Base-by-base conservation (phyloP, 495 filamentous ascomycete species). In the Rhypophila decipiens region DNA sequence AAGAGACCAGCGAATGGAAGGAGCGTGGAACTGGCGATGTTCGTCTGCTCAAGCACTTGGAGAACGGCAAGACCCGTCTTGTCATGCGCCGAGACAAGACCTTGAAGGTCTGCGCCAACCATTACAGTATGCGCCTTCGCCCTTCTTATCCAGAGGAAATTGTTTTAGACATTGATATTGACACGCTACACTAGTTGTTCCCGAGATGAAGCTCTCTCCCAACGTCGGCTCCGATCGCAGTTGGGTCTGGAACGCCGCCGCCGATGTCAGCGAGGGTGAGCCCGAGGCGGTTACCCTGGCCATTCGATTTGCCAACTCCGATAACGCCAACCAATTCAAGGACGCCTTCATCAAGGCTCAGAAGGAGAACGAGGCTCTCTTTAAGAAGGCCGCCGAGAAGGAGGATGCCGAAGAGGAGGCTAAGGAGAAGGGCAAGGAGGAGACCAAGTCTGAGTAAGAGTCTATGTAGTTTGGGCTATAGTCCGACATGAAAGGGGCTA, bases 21-120 rank as follows among this genome's bases (percentile, higher is more conserved):
- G 94, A 99, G 79, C 86, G 94, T 63, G 94, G 94, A 43, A 97
- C 93, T 46, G 94, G 94, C 57, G 90, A 96, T 60, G 90, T 99
- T 50, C 80, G 90, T 61, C 73, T 99, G 61, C 75, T 99, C 61
- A 99, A 96, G 81, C 94, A 99, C 74, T 86, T 86, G 78, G 93
- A 97, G 73, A 97, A 95, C 68, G 83, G 84, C 66, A 99, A 97
- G 85, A 96, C 89, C 45, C 81, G 94, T 50, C 76, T 99, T 53
- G 93, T 99, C 58, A 99, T 99, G 94, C 84, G 94, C 69, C 78
- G 94, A 63, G 94, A 99, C 73, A 96, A 96, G 85, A 97, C 94
- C 54, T 81, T 96, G 72, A 99, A 99, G 77, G 93, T 97, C 70
- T 99, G 94, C 84, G 94, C 94, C 63, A 99, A 99, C 75, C 94